Evolutionary conservation across 495 filamentous ascomycete species (phyloP), one percentile per base, ranked within the genome.

Genomic region (Aspergillus baeticus): DNA sequence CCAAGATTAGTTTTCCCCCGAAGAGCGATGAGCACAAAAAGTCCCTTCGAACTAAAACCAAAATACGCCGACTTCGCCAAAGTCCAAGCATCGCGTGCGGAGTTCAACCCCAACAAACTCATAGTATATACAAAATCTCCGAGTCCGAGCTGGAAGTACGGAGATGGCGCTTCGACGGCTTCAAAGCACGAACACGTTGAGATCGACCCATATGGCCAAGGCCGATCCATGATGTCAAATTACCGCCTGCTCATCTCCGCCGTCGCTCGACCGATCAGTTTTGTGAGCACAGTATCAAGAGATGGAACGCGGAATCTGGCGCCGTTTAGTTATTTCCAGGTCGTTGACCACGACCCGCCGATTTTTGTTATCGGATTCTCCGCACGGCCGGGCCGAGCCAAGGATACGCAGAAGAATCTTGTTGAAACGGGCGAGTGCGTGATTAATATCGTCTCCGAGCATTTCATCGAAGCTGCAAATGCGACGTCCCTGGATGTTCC

Each of bases 231-330:
- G 0, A 71, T 79, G 1, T 83, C 81, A 67, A 96, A 96, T 72
- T 96, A 96, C 77, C 94, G 94, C 63, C 84, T 96, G 0, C 79
- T 96, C 5, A 93, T 96, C 69, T 87, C 82, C 2, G 88, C 82
- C 13, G 85, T 96, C 55, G 92, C 92, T 0, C 84, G 92, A 8
- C 92, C 92, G 1, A 72, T 86, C 43, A 82, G 81, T 0, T 85
- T 85, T 49, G 57, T 84, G 1, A 77, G 74, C 54, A 86, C n/a
- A 15, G 3, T 37, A 4, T 37, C 82, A 1, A 65, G 76, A 1
- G 80, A 81, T 44, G 52, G 60, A 65, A 76, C 69, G 64, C 80
- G 77, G 34, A 96, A 96, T 69, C 81, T 96, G 1, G 86, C 91
- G 0, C 91, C 91, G 0, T 95, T 91, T 73, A 84, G 79, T 57